Evolutionary conservation across 192 early-diverging fungal species (phyloP), one percentile per base, ranked within the genome.

Genomic region (Pilobolus umbonatus): DNA sequence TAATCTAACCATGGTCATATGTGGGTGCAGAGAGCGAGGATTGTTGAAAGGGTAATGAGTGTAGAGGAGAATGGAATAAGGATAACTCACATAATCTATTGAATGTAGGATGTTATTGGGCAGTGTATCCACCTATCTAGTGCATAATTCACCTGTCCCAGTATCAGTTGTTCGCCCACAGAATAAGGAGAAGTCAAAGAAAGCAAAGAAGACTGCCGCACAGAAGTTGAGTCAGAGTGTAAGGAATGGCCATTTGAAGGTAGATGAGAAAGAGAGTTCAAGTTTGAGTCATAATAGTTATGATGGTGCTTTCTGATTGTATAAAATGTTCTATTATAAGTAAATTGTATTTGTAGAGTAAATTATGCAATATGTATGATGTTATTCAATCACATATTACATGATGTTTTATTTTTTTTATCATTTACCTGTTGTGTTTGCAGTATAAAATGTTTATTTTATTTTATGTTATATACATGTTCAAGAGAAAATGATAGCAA

Each of bases 401-500:
- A 39, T 39, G 48, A 50, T 28, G 48, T 53, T 53, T 53, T 53
- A 5, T 12, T 2, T 15, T n/a, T 1, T 53, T 53, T 53, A 32
- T 53, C 30, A 21, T 53, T 32, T 53, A 5, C 17, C 12, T 56
- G 11, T n/a, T n/a, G n/a, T n/a, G n/a, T n/a, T n/a, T n/a, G n/a
- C 43, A 19, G 17, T 59, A 19, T 48, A 45, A 63, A 51, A 47
- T n/a, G 7, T 26, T 25, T 44, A 52, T 28, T 60, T 64, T 58
- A 58, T 72, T 52, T 32, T 60, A 19, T 65, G 57, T 42, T 29
- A 34, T 48, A 19, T 57, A 1, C 22, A 36, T 11, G 12, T 30
- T 68, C 67, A 91, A 64, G 86, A 88, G 21, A 91, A 76, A 36
- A 94, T 29, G 43, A 94, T 87, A 49, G 81, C 82, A 47, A 92